Conservation (phyloP, 495 filamentous ascomycete species). For the Penicillium goetzii region DNA sequence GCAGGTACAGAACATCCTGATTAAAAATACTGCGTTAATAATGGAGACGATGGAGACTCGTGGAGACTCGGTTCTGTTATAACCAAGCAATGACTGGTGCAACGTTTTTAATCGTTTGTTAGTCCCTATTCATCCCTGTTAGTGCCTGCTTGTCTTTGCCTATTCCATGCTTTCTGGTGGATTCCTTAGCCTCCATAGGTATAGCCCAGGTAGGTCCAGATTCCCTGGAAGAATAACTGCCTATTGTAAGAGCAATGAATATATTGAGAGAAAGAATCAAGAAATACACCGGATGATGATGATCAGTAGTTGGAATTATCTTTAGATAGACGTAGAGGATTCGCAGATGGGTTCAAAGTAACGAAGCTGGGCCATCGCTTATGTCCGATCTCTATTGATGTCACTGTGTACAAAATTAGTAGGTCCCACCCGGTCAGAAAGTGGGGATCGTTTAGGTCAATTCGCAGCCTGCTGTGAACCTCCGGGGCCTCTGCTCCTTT, state of each 20-base stretch:
- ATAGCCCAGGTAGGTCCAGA: background rate
- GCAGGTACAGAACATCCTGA: background rate
- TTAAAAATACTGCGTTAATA: background rate
- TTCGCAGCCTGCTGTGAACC: background rate
- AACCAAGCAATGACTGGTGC: background rate
- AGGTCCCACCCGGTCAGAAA: background rate
- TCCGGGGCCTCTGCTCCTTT: background rate
- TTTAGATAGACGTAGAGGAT: background rate
- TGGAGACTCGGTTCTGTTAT: slow-evolving; percentile 1
- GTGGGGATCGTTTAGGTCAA: background rate
- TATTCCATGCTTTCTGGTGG: background rate
- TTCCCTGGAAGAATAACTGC: background rate
- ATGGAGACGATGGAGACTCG: background rate
- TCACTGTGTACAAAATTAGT: background rate
- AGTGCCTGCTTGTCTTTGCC: background rate
- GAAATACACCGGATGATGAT: background rate
- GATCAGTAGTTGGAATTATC: background rate
- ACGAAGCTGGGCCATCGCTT: background rate
- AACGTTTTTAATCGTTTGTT: background rate
- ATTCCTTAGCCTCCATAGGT: background rate
- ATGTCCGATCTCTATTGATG: background rate
- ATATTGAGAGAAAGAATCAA: background rate
- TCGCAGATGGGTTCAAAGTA: background rate
- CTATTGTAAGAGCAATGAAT: background rate
- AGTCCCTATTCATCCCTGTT: background rate